Percentiles rank a stretch among this genome's conserved stretches.
Conservation (phyloP, 352 stramenopile species). For the Globisporangium iwayamae region DNA sequence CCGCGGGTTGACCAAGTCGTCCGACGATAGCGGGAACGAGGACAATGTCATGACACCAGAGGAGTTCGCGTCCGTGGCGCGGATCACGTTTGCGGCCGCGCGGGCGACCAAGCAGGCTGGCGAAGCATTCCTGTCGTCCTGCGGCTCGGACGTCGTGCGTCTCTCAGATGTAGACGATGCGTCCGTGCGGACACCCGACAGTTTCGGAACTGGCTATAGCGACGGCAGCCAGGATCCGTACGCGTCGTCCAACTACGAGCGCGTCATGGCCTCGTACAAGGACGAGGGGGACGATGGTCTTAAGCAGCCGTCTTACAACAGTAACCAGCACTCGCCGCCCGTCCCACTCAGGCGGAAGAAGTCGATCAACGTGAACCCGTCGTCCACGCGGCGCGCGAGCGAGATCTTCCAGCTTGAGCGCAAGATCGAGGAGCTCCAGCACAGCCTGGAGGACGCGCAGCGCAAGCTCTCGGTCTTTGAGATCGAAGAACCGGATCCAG, state of each 20-base stretch:
- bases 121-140: conserved; percentile 52
- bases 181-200: conserved; percentile 16
- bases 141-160: conserved; percentile 31
- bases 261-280: conserved; percentile 45
- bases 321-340: neutral
- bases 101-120: conserved; percentile 50
- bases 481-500: conserved; percentile 44
- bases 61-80: conserved; percentile 54
- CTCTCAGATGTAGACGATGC: conserved; percentile 19
- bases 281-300: conserved; percentile 23
- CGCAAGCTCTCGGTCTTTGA: conserved; percentile 60
- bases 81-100: conserved; percentile 64
- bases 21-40: conserved; percentile 12
- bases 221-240: conserved; percentile 50
- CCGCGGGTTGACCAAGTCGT: neutral
- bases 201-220: conserved; percentile 33
- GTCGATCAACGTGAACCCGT: conserved; percentile 18
- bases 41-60: conserved; percentile 38
- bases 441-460: conserved; percentile 53
- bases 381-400: conserved; percentile 21
- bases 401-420: conserved; percentile 55
- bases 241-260: conserved; percentile 57
- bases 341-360: conserved; percentile 9
- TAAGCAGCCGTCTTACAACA: neutral
- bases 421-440: conserved; percentile 62